Evolutionary conservation across 2,329 filamentous ascomycete species (phyloP), one percentile per base, ranked within the genome.

Genomic region (Macrophomina tecta): DNA sequence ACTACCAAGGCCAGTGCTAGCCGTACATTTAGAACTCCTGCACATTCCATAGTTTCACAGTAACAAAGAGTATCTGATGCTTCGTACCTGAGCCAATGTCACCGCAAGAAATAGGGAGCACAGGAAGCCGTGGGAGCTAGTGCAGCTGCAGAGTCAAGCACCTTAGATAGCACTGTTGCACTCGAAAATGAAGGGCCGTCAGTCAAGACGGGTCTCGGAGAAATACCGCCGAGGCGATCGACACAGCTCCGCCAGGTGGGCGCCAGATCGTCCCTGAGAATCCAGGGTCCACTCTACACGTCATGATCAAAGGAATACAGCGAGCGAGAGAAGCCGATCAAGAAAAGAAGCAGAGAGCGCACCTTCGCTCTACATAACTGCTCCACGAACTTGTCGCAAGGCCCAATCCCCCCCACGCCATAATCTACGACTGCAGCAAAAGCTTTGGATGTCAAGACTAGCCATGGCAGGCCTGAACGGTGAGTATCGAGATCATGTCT

Each of bases 401-500:
- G 58, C 58, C 38, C 6, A 32, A 4, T 45, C n/a, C 38, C 52
- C 61, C 34, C 32, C 42, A 42, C 48, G 32, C 34, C 42, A 55
- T n/a, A 46, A 11, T 42, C 16, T 34, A 53, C 46, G 34, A 53
- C 32, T 23, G 23, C 18, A 18, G 18, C 40, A 32, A 42, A 5
- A 53, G 7, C 16, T 36, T 52, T 42, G 36, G 11, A 64, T 64
- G 61, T 52, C 61, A 9, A 52, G 48, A 53, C 34, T 16, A 18
- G 28, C 34, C 16, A 66, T 66, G 64, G 64, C 64, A 53, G 62
- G 64, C 55, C 55, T 66, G 12, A 66, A 66, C 55, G 64, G 64
- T 66, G 42, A 36, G 64, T 51, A 36, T 28, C 49, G 51, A 45
- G 38, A 30, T 46, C 40, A 32, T 32, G 12, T 18, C 34, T 45